Conservation (phyloP, 2,329 filamentous ascomycete genomes). For the Trichoderma arundinaceum region DNA sequence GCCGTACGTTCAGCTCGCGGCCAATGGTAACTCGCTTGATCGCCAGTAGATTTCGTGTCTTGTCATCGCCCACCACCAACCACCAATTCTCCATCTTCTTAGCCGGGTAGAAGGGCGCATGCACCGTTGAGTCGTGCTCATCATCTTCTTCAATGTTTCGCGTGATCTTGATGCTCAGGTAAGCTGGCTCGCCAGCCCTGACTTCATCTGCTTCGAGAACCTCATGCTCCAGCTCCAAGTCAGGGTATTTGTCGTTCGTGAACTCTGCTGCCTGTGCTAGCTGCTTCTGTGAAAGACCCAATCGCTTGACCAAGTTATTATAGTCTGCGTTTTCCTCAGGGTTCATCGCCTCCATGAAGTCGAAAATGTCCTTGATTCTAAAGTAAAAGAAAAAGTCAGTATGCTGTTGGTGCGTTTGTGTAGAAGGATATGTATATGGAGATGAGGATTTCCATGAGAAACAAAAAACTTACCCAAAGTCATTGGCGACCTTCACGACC, state of each 20-base stretch:
- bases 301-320: slow-evolving; percentile 73
- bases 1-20: slow-evolving; percentile 73
- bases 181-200: slow-evolving; percentile 78
- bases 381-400: slow-evolving; percentile 35
- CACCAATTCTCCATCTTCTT: slow-evolving; percentile 99
- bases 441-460: background rate
- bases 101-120: slow-evolving; percentile 90
- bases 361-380: slow-evolving; percentile 90
- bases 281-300: slow-evolving; percentile 81
- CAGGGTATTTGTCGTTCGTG: slow-evolving; percentile 95
- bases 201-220: slow-evolving; percentile 82
- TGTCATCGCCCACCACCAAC: slow-evolving; percentile 94
- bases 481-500: slow-evolving; percentile 80
- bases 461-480: slow-evolving; percentile 65
- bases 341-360: slow-evolving; percentile 99
- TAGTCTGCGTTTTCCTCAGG: slow-evolving; percentile 89
- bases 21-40: slow-evolving; percentile 95
- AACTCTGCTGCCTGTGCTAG: slow-evolving; percentile 89
- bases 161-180: slow-evolving; percentile 82
- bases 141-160: slow-evolving; percentile 76
- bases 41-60: slow-evolving; percentile 81
- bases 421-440: background rate
- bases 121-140: slow-evolving; percentile 81
- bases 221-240: slow-evolving; percentile 88
- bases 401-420: background rate